phyloP scores from a whole-genome alignment of 176 grass and related monocot genomes.

The Triticum timopheevii region DNA sequence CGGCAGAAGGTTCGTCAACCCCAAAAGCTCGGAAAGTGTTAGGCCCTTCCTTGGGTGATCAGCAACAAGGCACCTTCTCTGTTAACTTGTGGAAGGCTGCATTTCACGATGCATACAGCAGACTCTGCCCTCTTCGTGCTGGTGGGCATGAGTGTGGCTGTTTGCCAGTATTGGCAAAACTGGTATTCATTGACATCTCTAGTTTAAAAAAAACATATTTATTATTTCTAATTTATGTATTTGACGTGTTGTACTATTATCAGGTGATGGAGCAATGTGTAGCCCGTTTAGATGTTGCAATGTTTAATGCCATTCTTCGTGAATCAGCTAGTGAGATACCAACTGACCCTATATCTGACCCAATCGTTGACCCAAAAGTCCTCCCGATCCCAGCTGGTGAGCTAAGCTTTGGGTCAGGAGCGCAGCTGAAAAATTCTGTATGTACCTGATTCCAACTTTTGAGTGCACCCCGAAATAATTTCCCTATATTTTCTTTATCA shows the following conservation, averaged over 20 bases:
- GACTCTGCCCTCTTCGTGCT: constrained; percentile 81
- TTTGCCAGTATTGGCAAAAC: constrained; percentile 72
- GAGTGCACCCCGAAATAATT: constrained; percentile 8
- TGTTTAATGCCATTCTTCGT: constrained; percentile 98
- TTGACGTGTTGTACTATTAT: constrained; percentile 25
- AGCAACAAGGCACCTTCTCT: constrained; percentile 75
- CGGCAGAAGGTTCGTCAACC: constrained; percentile 42
- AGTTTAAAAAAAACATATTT: constrained; percentile 17
- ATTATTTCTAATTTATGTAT: constrained; percentile 22
- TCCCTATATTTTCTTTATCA: constrained; percentile 6
- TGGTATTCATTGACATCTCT: constrained; percentile 55
- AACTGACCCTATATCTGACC: constrained; percentile 94
- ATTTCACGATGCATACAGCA: constrained; percentile 73
- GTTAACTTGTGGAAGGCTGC: constrained; percentile 88
- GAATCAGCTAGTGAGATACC: constrained; percentile 79
- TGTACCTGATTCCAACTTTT: constrained; percentile 35
- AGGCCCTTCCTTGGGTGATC: constrained; percentile 67
- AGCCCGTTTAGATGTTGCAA: constrained; percentile 82
- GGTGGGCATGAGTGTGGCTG: constrained; percentile 82
- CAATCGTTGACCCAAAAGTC: constrained; percentile 80
- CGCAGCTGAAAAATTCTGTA: constrained; percentile 94
- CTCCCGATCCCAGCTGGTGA: constrained; percentile 90
- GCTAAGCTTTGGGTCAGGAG: constrained; percentile 95
- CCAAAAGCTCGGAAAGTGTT: constrained; percentile 52
- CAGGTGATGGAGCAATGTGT: constrained; percentile 98